Conservation (phyloP, 2,329 filamentous ascomycete species). For the Talaromyces sp. region DNA sequence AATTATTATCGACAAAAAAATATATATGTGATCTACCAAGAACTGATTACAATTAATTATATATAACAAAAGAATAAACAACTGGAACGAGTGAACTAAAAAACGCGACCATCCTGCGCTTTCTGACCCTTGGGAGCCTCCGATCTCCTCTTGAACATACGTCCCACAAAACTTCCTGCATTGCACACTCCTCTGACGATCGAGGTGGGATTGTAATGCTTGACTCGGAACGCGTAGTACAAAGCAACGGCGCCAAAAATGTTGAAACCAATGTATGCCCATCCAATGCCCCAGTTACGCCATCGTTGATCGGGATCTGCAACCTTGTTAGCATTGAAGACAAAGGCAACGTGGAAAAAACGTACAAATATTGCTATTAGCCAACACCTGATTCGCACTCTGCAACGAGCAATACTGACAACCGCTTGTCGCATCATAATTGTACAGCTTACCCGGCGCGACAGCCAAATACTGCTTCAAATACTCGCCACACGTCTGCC, state of each 20-base stretch:
- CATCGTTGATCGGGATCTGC: conserved; percentile 57
- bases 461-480: conserved; percentile 49
- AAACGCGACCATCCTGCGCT: conserved; percentile 17
- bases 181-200: conserved; percentile 11
- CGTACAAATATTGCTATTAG: conserved; percentile 42
- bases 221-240: conserved; percentile 16
- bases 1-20: neutral
- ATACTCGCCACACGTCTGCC: conserved; percentile 60
- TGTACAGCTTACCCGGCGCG: conserved; percentile 46
- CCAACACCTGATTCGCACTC: conserved; percentile 41
- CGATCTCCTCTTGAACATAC: conserved; percentile 13
- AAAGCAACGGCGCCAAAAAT: conserved; percentile 48
- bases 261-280: conserved; percentile 59
- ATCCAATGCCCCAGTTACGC: conserved; percentile 66
- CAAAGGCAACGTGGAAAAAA: neutral
- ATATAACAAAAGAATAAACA: neutral
- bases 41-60: neutral
- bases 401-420: conserved; percentile 51
- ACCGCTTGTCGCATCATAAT: conserved; percentile 45
- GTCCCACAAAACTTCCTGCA: conserved; percentile 9
- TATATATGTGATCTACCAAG: neutral
- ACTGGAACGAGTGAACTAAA: neutral
- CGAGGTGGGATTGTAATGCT: conserved; percentile 18
- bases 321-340: neutral
- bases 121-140: conserved; percentile 10